Conservation (phyloP, 352 stramenopile genomes). For the Phytophthora litchii region DNA sequence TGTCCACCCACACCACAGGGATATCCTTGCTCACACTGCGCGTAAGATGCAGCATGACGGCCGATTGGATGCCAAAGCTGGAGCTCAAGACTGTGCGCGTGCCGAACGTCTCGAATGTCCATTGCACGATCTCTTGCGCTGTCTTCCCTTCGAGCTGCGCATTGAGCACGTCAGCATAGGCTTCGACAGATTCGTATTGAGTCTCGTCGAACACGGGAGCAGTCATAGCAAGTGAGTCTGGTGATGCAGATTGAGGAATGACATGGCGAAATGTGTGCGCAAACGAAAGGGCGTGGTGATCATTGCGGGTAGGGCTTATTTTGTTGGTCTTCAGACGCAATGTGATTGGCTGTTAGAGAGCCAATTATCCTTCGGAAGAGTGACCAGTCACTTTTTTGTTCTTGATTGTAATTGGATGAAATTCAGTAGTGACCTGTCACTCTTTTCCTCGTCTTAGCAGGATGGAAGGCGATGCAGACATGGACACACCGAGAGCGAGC, state of each 20-base stretch:
- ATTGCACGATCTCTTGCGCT: slow-evolving; percentile 70
- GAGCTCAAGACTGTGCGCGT: slow-evolving; percentile 72
- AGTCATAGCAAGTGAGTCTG: slow-evolving; percentile 21
- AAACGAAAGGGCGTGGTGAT: slow-evolving; percentile 12
- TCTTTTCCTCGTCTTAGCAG: neutral
- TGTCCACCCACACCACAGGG: slow-evolving; percentile 86
- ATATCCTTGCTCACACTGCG: slow-evolving; percentile 54
- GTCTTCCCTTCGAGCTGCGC: slow-evolving; percentile 54
- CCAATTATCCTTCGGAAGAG: slow-evolving; percentile 16
- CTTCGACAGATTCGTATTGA: slow-evolving; percentile 63
- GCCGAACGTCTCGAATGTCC: slow-evolving; percentile 76
- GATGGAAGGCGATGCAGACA: neutral
- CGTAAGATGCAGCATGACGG: slow-evolving; percentile 83
- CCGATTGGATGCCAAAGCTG: slow-evolving; percentile 88
- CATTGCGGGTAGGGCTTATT: neutral
- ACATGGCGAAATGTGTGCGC: slow-evolving; percentile 18
- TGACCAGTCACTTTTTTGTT: slow-evolving; percentile 14
- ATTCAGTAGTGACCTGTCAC: slow-evolving; percentile 4
- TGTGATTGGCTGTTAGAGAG: slow-evolving; percentile 10
- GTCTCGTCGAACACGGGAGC: slow-evolving; percentile 44
- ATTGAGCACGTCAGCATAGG: slow-evolving; percentile 72
- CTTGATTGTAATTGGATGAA: slow-evolving; percentile 6
- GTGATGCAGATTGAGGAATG: slow-evolving; percentile 27
- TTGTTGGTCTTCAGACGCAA: neutral
- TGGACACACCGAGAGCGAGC: neutral